phyloP scores from a whole-genome alignment of 768 basidiomycete species.

The Brasilioporus rufonigricans region DNA sequence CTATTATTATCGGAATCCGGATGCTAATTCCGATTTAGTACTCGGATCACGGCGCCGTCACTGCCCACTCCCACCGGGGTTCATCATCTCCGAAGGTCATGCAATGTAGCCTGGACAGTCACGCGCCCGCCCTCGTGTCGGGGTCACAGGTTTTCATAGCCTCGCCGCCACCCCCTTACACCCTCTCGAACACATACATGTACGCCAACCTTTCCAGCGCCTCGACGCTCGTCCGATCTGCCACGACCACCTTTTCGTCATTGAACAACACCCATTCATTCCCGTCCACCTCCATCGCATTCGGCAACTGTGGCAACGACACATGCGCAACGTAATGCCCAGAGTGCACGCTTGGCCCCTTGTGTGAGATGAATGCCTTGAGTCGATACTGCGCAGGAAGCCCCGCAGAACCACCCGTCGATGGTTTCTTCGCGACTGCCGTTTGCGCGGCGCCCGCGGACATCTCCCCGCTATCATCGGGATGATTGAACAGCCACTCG shows the following conservation, averaged over 20 bases:
- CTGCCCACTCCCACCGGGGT: too few species aligned
- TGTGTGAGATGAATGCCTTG: conserved; percentile 96
- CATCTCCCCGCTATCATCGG: conserved; percentile 78
- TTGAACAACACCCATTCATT: conserved; percentile 90
- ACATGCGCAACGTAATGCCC: conserved; percentile 92
- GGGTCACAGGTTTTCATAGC: too few species aligned
- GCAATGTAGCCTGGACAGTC: too few species aligned
- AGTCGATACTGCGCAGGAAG: conserved; percentile 79
- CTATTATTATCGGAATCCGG: not conserved
- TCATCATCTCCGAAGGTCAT: not conserved
- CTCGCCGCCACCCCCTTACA: not conserved
- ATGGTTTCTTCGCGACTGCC: conserved; percentile 6
- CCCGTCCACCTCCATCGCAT: conserved; percentile 32
- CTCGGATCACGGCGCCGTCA: too few species aligned
- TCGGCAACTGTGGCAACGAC: conserved; percentile 23
- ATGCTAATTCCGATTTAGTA: not conserved
- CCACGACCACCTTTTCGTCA: conserved; percentile 93
- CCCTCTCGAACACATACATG: conserved; percentile 84
- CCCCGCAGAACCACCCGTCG: conserved; percentile 44
- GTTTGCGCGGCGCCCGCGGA: conserved; percentile 23
- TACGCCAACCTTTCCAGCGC: conserved; percentile 85
- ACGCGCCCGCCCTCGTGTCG: not conserved
- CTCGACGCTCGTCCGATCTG: conserved; percentile 78
- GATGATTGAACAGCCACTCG: conserved; percentile 95
- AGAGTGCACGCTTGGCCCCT: conserved; percentile 92